Conservation (phyloP, 768 basidiomycete species). For the Termitomyces sp. region DNA sequence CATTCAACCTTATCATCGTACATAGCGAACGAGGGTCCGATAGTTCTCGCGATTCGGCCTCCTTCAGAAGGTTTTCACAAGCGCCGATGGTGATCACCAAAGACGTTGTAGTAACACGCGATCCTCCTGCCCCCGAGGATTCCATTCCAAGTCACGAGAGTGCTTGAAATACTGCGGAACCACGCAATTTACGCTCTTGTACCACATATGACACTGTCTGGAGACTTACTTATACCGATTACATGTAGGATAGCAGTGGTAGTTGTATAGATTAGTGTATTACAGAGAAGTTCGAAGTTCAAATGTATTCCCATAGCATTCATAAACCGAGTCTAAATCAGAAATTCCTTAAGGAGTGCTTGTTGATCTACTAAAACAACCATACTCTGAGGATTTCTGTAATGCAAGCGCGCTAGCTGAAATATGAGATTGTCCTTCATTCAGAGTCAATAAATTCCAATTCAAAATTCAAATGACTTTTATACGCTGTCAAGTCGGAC, state of each 20-base stretch:
- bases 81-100: conserved; percentile 6
- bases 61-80: not conserved
- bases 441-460: no score
- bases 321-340: not conserved
- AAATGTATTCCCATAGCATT: not conserved
- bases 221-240: not conserved
- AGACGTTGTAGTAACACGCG: conserved; percentile 7
- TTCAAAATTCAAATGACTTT: no score
- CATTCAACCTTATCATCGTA: conserved; percentile 11
- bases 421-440: no score
- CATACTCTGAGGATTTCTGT: no score
- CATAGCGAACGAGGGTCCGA: not conserved
- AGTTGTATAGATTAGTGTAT: not conserved
- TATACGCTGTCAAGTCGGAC: no score
- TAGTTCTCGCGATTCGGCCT: not conserved
- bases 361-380: not conserved
- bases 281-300: not conserved
- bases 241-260: not conserved
- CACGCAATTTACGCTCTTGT: not conserved
- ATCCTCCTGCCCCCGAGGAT: not conserved
- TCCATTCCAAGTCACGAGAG: not conserved
- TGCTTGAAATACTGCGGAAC: not conserved
- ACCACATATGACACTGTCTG: not conserved
- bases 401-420: no score
- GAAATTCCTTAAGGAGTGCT: not conserved